A percentile compares a stretch with the other conserved stretches of the same genome.
Evolutionary conservation across 2,329 filamentous ascomycete species (phyloP).

Genomic region (Coniella lustricola): DNA sequence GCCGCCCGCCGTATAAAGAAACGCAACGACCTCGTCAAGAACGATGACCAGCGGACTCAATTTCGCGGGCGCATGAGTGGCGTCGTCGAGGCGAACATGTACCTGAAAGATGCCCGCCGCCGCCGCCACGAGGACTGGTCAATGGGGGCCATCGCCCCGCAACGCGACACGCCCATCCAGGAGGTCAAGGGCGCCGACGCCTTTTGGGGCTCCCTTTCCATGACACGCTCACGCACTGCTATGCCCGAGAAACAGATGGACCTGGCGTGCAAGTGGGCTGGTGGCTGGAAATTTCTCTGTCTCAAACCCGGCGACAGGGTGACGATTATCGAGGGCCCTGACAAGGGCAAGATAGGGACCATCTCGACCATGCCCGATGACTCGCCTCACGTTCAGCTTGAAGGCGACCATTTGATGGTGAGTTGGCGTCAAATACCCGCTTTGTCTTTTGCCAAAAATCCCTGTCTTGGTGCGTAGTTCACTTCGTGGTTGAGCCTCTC

Average conservation of each 20-base stretch:
- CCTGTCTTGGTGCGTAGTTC: too few relatives aligned
- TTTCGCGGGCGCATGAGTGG: slow-evolving; percentile 23
- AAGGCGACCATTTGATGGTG: slow-evolving; percentile 56
- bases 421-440: slow-evolving; percentile 20
- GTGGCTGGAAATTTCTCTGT: slow-evolving; percentile 50
- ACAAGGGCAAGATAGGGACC: slow-evolving; percentile 78
- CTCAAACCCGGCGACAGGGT: slow-evolving; percentile 69
- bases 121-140: slow-evolving; percentile 67
- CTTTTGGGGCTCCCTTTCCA: slow-evolving; percentile 26
- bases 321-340: slow-evolving; percentile 68
- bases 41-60: slow-evolving; percentile 19
- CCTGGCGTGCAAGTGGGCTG: slow-evolving; percentile 45
- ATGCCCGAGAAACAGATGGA: slow-evolving; percentile 29
- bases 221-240: slow-evolving; percentile 21
- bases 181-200: slow-evolving; percentile 55
- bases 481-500: too few relatives aligned
- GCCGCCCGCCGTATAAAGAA: slow-evolving; percentile 39
- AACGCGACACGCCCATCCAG: slow-evolving; percentile 65
- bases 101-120: slow-evolving; percentile 6
- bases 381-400: slow-evolving; percentile 53
- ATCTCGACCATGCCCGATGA: slow-evolving; percentile 51
- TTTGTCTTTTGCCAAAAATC: too few relatives aligned
- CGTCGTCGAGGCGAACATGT: not conserved
- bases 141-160: slow-evolving; percentile 70
- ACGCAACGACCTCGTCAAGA: slow-evolving; percentile 21